Base-by-base conservation (phyloP, 2,329 filamentous ascomycete species). In the Fonsecaea multimorphosa region DNA sequence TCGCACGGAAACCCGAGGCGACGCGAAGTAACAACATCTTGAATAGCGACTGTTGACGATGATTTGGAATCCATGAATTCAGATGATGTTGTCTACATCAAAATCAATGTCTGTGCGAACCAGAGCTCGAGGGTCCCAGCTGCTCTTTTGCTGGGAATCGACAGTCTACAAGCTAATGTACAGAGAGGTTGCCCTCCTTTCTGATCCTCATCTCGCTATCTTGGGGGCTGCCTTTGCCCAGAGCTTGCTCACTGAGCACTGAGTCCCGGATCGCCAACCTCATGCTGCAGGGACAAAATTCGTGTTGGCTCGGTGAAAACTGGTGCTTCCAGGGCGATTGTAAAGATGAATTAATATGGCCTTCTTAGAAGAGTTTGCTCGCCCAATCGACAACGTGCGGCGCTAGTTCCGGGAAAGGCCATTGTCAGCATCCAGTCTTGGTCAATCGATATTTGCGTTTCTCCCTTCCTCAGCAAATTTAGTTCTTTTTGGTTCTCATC, bases 381-480 rank as follows among this genome's bases (percentile, higher is more conserved):
- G 80, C 78, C 71, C 81, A 82, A 65, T 83, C 80, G 63, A 84
- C 74, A 58, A 81, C 80, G 72, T 83, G 83, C 57, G 82, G 82
- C 52, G 81, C 82, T 84, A 61, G 11, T 19, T 29, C 14, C 14
- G 59, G 29, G 5, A 52, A 24, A 46, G 54, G 29, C 11, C 7
- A 12, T 58, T 46, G 3, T 38, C 44, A 31, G 59, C n/a, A n/a
- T n/a, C 32, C 44, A 49, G 44, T 2, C 44, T 27, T 6, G 44
- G 11, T 27, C 22, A 14, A n/a, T 8, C 8, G 12, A 12, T 24
- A 24, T 24, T 49, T 14, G 44, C 27, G 44, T 49, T 49, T 11
- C 1, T 24, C 0, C 9, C 38, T 44, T 53, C 56, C 12, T 49
- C 27, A 64, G 29, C 56, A 54, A 32, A 40, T 16, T 40, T n/a